Base-by-base conservation (phyloP, 2,329 filamentous ascomycete genomes). In the Aureobasidium uvarum region DNA sequence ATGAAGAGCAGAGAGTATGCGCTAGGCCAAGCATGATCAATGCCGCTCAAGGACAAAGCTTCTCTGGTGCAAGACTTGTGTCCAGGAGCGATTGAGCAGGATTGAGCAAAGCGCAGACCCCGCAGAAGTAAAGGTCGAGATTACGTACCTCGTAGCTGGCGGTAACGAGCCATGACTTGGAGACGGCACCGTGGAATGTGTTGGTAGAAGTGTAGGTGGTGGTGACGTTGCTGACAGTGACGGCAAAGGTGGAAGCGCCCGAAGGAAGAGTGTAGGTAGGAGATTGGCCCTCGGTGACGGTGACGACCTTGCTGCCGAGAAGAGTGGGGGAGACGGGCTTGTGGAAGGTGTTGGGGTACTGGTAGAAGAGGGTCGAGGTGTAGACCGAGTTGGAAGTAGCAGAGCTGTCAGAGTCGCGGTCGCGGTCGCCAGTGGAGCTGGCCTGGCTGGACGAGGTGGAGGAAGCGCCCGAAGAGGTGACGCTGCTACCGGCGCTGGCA, bases 341-440 rank as follows among this genome's bases (percentile, higher is more conserved):
- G 60, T 63, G 60, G 60, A 63, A 63, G 38, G 60, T 63, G 60
- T 63, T 63, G 60, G 60, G 60, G 60, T 63, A 63, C 48, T 63
- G 36, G 60, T 63, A 63, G 60, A 43, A 63, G 60, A 63, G 45
- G 48, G 60, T 63, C 46, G 48, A 43, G 23, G 60, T 63, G 36
- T 36, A 23, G 60, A 43, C 38, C 14, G 36, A 20, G 48, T 50
- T n/a, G 60, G 18, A 36, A 38, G 59, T 46, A 8, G 8, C 11
- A 14, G 33, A 5, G 2, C 13, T 11, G 11, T 45, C 39, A 11
- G 58, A 16, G 25, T 18, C 31, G 39, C 36, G n/a, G n/a, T n/a
- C n/a, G n/a, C n/a, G n/a, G n/a, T n/a, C n/a, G n/a, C n/a, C 16
- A 23, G 31, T 14, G 13, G 59, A 31, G 16, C 31, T 38, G 36